These are phyloP conservation scores for Stromatinia cepivora DNA, from an alignment of 2,329 filamentous ascomycete genomes.

Conservation along the genomic window DNA sequence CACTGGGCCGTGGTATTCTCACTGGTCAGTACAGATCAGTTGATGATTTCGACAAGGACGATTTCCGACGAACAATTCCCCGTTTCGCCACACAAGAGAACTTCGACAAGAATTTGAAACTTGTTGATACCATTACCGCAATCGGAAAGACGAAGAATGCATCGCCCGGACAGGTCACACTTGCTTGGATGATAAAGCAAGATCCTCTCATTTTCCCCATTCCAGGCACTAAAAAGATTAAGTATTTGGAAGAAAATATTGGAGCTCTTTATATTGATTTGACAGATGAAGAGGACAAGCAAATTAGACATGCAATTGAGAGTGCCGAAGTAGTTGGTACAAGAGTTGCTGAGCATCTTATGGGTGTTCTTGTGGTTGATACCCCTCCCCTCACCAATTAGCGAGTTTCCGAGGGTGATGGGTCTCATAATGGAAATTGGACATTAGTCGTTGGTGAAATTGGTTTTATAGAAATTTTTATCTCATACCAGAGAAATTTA, in stretches of 20 bases:
- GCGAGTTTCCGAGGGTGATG: too few relatives aligned
- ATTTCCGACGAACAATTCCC: conserved; percentile 45
- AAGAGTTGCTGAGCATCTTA: conserved; percentile 24
- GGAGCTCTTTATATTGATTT: conserved; percentile 39
- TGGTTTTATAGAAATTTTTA: conserved; percentile 4
- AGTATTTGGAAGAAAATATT: conserved; percentile 50
- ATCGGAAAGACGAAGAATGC: conserved; percentile 54
- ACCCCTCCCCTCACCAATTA: conserved; percentile 19
- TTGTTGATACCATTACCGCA: conserved; percentile 51
- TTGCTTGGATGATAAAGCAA: conserved; percentile 63
- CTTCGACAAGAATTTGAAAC: conserved; percentile 54
- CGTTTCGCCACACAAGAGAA: conserved; percentile 52
- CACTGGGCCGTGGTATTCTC: conserved; percentile 51
- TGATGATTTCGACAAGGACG: conserved; percentile 26
- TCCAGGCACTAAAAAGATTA: conserved; percentile 50
- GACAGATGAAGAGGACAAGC: conserved; percentile 41
- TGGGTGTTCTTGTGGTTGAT: conserved; percentile 24
- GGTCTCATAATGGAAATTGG: too few relatives aligned
- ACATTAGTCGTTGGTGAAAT: not conserved
- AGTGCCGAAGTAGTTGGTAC: conserved; percentile 23
- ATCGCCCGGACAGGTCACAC: conserved; percentile 56
- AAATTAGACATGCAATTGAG: conserved; percentile 42
- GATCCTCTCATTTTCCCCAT: conserved; percentile 60
- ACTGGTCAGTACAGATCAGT: conserved; percentile 43
- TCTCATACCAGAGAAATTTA: not conserved